These are phyloP conservation scores for Xylaria sp. DNA, from an alignment of 495 filamentous ascomycete genomes.

Conservation along the genomic window DNA sequence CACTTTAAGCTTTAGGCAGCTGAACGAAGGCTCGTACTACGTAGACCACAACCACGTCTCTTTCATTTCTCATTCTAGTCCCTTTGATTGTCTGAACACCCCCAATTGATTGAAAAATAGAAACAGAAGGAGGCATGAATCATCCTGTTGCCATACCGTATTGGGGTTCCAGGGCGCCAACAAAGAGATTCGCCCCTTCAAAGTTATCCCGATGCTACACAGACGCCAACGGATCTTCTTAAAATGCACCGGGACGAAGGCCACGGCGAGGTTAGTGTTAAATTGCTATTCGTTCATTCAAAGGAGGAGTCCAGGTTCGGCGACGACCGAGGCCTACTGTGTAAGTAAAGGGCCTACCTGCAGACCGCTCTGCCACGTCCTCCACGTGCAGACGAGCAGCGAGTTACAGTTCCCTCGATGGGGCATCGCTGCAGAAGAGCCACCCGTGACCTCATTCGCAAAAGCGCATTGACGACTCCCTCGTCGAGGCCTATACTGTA, in stretches of 20 bases:
- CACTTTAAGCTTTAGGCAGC: background rate
- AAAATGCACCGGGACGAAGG: background rate
- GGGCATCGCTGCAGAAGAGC: slow-evolving; percentile 7
- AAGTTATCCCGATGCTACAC: background rate
- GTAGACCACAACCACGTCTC: background rate
- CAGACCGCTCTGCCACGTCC: slow-evolving; percentile 23
- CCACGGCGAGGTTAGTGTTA: background rate
- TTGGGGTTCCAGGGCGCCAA: slow-evolving; percentile 1
- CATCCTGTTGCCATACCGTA: background rate
- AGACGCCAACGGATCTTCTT: background rate
- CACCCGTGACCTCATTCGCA: slow-evolving; percentile 19
- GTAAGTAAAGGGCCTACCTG: slow-evolving; percentile 6
- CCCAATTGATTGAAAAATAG: background rate
- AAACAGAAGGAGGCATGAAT: background rate
- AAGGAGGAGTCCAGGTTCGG: background rate
- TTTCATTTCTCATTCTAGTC: background rate
- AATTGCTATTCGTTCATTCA: background rate
- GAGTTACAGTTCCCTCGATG: slow-evolving; percentile 3
- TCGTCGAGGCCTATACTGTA: slow-evolving; percentile 11
- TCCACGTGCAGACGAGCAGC: slow-evolving; percentile 3
- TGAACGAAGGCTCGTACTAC: background rate
- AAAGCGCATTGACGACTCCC: slow-evolving; percentile 16
- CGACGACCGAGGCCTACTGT: background rate
- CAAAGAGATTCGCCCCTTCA: background rate
- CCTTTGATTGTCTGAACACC: background rate